Conservation (phyloP, 2,329 filamentous ascomycete species). For the Apiospora saccharicola region DNA sequence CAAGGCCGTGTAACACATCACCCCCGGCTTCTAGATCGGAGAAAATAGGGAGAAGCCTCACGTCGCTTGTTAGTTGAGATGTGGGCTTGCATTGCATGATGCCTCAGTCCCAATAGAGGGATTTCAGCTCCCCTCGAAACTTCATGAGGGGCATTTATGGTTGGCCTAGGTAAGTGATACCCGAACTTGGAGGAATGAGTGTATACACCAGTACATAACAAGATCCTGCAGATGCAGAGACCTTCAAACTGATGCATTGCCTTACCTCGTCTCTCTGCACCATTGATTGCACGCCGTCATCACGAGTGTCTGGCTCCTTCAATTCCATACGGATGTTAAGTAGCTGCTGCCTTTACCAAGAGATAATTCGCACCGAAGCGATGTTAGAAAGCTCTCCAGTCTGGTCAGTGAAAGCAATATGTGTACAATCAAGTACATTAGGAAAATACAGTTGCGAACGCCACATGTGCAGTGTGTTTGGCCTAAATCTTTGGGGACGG, state of each 20-base stretch:
- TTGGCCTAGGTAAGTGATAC: not conserved
- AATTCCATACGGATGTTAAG: not conserved
- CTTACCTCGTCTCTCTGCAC: not conserved
- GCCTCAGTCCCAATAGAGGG: not conserved
- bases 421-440: not conserved
- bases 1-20: conserved; percentile 1
- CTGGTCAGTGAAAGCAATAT: too few species aligned
- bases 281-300: not conserved
- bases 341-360: not conserved
- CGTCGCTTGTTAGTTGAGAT: not conserved
- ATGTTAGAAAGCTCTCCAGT: not conserved
- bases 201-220: not conserved
- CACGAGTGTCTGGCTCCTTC: not conserved
- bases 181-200: not conserved
- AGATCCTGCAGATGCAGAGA: conserved; percentile 1
- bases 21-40: not conserved
- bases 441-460: not conserved
- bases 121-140: not conserved
- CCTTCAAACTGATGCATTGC: not conserved
- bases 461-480: not conserved
- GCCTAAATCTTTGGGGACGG: not conserved
- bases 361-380: not conserved
- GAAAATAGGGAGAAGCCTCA: not conserved
- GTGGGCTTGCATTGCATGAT: not conserved
- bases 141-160: not conserved